These are phyloP conservation scores for Cryomyces antarcticus DNA, from an alignment of 495 filamentous ascomycete species.

Conservation along the genomic window DNA sequence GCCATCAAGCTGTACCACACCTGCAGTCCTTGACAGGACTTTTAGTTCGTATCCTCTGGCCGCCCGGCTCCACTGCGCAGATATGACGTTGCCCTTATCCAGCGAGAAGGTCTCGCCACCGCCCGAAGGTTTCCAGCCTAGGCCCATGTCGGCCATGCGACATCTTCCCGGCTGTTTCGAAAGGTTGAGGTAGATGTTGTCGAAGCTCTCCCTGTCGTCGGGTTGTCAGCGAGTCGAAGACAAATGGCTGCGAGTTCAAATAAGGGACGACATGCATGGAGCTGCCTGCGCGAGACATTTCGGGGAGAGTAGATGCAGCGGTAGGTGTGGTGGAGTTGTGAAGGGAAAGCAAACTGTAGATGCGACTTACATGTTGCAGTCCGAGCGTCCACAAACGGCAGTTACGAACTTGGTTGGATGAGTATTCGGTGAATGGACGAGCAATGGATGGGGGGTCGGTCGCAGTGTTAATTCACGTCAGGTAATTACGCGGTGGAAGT, in stretches of 20 bases:
- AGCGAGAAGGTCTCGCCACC: conserved; percentile 85
- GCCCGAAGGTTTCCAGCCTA: conserved; percentile 80
- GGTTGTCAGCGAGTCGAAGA: background rate
- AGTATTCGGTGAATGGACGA: too few species aligned
- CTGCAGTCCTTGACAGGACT: conserved; percentile 60
- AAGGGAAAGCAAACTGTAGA: too few species aligned
- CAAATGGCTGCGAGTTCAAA: background rate
- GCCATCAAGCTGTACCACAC: conserved; percentile 83
- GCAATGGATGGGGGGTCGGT: too few species aligned
- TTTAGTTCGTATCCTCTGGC: conserved; percentile 85
- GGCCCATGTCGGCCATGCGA: conserved; percentile 75
- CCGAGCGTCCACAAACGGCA: too few species aligned
- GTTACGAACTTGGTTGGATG: too few species aligned
- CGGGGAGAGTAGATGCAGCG: too few species aligned
- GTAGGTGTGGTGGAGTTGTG: too few species aligned
- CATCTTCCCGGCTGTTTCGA: conserved; percentile 80
- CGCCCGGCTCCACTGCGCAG: conserved; percentile 88
- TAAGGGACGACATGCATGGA: too few species aligned
- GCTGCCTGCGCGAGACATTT: too few species aligned
- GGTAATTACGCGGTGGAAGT: too few species aligned
- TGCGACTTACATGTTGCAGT: too few species aligned
- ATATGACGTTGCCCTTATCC: conserved; percentile 57
- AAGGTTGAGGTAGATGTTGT: conserved; percentile 86
- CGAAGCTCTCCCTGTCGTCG: conserved; percentile 61
- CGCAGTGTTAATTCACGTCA: too few species aligned